Base-by-base conservation (phyloP, 1,284 basidiomycete species). In the Puccinia hordei region DNA sequence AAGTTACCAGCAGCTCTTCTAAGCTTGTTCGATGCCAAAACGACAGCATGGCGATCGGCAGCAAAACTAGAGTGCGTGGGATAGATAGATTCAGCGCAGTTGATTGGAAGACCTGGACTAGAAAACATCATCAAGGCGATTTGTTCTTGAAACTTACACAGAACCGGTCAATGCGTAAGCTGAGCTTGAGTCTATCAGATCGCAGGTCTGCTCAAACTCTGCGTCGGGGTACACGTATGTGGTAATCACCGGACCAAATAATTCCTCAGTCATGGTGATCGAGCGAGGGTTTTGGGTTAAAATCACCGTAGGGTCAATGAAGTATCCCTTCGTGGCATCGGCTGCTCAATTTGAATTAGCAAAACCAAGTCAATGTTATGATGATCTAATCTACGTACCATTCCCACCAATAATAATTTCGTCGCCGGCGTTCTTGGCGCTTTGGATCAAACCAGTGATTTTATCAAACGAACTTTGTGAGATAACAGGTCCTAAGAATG, bases 401-500 rank as follows among this genome's bases (percentile, higher is more conserved):
- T 88, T 88, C 80, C 96, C 96, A 82, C 96, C 96, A 80, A 90
- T 89, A 78, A 99, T 88, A 83, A 99, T 87, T 87, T 98, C 92
- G 15, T 92, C 94, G 49, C 95, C 97, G 15, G 90, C 90, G 69
- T 90, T 90, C 88, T 93, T 95, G 71, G 94, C 96, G 86, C 94
- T 92, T 84, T 92, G 87, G 85, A 98, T 92, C 85, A 96, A 93
- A 27, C 90, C 87, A 19, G 90, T 89, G 85, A 95, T 93, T 87
- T 92, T 96, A 84, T 98, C 94, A 84, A 91, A 99, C 12, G 95
- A 92, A 63, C 91, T 88, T 83, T 90, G 89, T 30, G 91, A 91
- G 84, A 98, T 98, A 82, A 99, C 97, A 81, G 96, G 95, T 22
- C 97, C 96, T 88, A 96, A 90, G 85, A 97, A 99, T 88, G 94